A percentile compares a stretch with the other conserved stretches of the same genome.
Evolutionary conservation across 2,329 filamentous ascomycete species (phyloP).

Genomic region (Phaeosphaeriaceae sp.): DNA sequence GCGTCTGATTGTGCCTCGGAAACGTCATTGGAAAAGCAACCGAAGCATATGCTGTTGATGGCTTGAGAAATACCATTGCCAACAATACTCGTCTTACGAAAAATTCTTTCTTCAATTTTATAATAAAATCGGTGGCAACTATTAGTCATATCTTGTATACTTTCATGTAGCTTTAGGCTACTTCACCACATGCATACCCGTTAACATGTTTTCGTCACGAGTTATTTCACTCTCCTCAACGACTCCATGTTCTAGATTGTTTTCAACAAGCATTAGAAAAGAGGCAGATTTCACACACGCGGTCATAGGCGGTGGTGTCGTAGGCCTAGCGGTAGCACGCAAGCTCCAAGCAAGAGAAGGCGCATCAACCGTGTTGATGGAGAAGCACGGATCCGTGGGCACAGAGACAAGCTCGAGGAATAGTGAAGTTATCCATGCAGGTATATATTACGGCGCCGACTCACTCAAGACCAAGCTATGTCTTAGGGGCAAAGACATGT

Average conservation of each 20-base stretch:
- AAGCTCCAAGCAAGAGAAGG: conserved; percentile 68
- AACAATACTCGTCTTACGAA: neutral
- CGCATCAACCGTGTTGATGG: conserved; percentile 76
- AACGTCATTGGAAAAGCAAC: conserved; percentile 17
- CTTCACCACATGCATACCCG: too few relatives aligned
- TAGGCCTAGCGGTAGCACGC: conserved; percentile 81
- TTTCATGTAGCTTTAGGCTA: neutral
- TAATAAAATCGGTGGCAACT: too few relatives aligned
- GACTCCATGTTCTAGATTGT: conserved; percentile 12
- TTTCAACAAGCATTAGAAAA: conserved; percentile 36
- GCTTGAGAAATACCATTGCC: conserved; percentile 1
- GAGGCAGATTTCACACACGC: conserved; percentile 69
- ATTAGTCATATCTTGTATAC: neutral
- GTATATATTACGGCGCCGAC: conserved; percentile 81
- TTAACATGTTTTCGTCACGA: conserved; percentile 22
- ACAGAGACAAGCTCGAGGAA: conserved; percentile 90
- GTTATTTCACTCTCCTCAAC: conserved; percentile 4
- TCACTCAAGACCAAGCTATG: conserved; percentile 86
- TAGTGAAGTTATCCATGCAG: conserved; percentile 95
- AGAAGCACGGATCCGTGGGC: conserved; percentile 76
- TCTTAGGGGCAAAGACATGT: conserved; percentile 73
- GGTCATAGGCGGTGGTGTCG: conserved; percentile 72
- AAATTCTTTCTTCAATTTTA: neutral
- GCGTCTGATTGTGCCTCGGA: conserved; percentile 1
- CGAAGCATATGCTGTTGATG: conserved; percentile 1